A percentile compares a stretch with the other conserved stretches of the same genome.
Conservation (phyloP, 345 rosid species). For the Salix viminalis region DNA sequence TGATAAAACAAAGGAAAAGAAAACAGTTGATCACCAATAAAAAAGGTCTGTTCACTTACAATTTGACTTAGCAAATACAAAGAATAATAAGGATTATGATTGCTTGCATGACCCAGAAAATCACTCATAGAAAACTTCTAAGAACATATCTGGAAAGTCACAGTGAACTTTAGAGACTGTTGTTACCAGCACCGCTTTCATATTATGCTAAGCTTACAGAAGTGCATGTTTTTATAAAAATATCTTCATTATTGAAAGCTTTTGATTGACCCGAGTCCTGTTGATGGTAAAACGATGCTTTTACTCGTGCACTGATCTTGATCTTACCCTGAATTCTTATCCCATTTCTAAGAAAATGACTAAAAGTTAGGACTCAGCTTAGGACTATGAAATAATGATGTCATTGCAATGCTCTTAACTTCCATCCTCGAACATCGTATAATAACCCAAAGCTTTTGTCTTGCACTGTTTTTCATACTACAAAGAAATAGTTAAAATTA, state of each 20-base stretch:
- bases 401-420: not conserved
- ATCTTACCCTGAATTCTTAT: not conserved
- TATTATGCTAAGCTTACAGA: not conserved
- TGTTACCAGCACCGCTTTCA: not conserved
- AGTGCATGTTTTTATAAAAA: not conserved
- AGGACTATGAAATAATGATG: not conserved
- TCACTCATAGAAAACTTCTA: not conserved
- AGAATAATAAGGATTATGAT: not conserved
- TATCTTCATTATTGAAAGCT: not conserved
- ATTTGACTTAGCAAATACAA: not conserved
- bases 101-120: not conserved
- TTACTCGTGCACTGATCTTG: not conserved
- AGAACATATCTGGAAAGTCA: not conserved
- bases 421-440: not conserved
- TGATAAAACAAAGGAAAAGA: constrained; percentile 26
- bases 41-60: not conserved
- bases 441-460: not conserved
- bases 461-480: not conserved
- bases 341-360: not conserved
- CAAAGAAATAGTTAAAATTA: not conserved
- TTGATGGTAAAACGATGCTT: not conserved
- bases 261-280: not conserved
- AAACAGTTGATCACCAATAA: not conserved
- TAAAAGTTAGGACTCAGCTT: not conserved
- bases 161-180: not conserved